phyloP scores from a whole-genome alignment of 768 basidiomycete genomes.

The Boletus pseudopeckii region DNA sequence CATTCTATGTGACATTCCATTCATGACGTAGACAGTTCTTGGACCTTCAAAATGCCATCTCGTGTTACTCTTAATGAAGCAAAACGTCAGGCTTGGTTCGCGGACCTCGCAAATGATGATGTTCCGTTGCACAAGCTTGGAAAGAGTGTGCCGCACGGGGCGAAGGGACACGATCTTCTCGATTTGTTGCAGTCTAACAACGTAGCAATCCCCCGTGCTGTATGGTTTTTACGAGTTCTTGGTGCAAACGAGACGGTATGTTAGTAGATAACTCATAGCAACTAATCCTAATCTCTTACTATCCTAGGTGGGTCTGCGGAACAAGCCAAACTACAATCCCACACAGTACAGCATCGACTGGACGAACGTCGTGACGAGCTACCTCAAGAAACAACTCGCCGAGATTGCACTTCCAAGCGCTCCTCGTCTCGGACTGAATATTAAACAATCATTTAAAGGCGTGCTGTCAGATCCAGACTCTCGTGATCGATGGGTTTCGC shows the following conservation, averaged over 20 bases:
- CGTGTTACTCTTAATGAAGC: slow-evolving; percentile 77
- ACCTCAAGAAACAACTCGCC: slow-evolving; percentile 77
- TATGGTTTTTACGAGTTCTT: slow-evolving; percentile 85
- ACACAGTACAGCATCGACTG: slow-evolving; percentile 83
- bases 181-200: slow-evolving; percentile 74
- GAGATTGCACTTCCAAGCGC: slow-evolving; percentile 80
- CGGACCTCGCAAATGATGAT: slow-evolving; percentile 74
- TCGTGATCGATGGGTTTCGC: slow-evolving; percentile 72
- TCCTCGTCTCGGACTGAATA: slow-evolving; percentile 70
- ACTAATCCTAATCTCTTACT: slow-evolving; percentile 1
- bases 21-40: slow-evolving; percentile 34
- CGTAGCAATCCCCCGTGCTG: slow-evolving; percentile 75
- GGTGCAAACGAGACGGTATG: slow-evolving; percentile 82
- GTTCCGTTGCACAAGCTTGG: slow-evolving; percentile 80
- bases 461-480: slow-evolving; percentile 69
- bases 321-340: slow-evolving; percentile 78
- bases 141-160: slow-evolving; percentile 83
- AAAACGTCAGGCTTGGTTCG: slow-evolving; percentile 79
- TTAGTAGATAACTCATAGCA: neutral
- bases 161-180: slow-evolving; percentile 79
- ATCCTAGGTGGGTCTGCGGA: slow-evolving; percentile 63
- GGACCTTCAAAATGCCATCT: slow-evolving; percentile 77
- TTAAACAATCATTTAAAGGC: slow-evolving; percentile 82
- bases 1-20: neutral
- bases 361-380: slow-evolving; percentile 76